Evolutionary conservation across 495 filamentous ascomycete species (phyloP).

Genomic region (Penicillium simplicissimum): DNA sequence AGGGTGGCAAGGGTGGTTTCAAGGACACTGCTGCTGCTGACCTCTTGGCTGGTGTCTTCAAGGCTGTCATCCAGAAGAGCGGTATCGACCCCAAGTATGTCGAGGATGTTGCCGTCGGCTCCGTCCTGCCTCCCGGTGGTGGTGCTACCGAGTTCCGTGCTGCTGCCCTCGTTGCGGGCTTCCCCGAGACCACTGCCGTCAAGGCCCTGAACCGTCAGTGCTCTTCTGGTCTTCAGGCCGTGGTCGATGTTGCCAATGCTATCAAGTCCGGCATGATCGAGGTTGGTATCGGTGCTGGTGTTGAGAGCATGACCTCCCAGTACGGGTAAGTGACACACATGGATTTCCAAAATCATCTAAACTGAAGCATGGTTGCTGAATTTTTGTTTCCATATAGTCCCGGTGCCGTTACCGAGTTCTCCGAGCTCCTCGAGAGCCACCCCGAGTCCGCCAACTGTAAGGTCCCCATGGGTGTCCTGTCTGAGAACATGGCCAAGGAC

Average conservation of each 20-base stretch:
- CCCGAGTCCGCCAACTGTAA: constrained; percentile 91
- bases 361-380: background rate
- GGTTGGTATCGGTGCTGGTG: constrained; percentile 88
- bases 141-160: constrained; percentile 97
- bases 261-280: constrained; percentile 92
- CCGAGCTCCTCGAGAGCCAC: constrained; percentile 82
- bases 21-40: constrained; percentile 90
- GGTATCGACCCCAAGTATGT: constrained; percentile 80
- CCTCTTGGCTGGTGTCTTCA: constrained; percentile 81
- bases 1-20: constrained; percentile 89
- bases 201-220: constrained; percentile 91
- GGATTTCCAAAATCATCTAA: background rate
- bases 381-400: constrained; percentile 53
- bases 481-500: constrained; percentile 93
- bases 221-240: constrained; percentile 83
- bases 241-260: constrained; percentile 89
- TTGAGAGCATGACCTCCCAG: constrained; percentile 95
- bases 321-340: constrained; percentile 66
- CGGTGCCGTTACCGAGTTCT: constrained; percentile 89
- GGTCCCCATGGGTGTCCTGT: constrained; percentile 94
- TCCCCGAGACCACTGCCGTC: constrained; percentile 80
- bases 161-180: constrained; percentile 86
- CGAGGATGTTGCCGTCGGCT: constrained; percentile 90
- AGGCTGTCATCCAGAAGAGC: constrained; percentile 77
- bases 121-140: constrained; percentile 87